Base-by-base conservation (phyloP, 2,329 filamentous ascomycete species). In the Penicillium olsonii region DNA sequence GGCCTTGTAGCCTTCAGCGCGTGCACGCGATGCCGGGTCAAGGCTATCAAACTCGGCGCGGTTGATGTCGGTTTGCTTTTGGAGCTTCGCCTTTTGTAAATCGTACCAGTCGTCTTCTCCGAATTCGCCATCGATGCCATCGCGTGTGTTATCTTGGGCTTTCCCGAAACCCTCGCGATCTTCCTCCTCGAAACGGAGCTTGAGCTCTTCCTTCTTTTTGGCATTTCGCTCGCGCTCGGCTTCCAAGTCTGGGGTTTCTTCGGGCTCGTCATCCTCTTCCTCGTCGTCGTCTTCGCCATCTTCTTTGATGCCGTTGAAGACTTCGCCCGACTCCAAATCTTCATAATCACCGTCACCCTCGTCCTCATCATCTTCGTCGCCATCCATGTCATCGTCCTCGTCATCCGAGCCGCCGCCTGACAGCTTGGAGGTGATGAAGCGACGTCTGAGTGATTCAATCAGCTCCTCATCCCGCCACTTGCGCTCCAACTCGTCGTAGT, bases 51-150 rank as follows among this genome's bases (percentile, higher is more conserved):
- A 96, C 67, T 97, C 95, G 50, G 90, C 84, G 65, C 91, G 90
- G 75, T 99, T 99, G 82, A 99, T 96, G 64, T 95, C 89, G 55
- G 94, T 82, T 70, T 99, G 94, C 74, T 96, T 96, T 73, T 96
- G 89, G 51, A 99, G 85, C 68, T 88, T 82, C 26, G 94, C 90
- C 75, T 99, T 99, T 68, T 99, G 94, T 22, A 88, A 84, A 66
- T 97, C 94, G 68, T 99, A 99, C 95, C 95, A 99, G 48, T 99
- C 90, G 67, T 99, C 94, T 71, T 99, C 94, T 44, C 92, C 94
- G 64, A 95, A 97, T 50, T 84, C 77, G 45, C 92, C 84, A 5
- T 84, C 78, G 3, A 80, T 80, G 27, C 81, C 86, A 24, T 82
- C 84, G 57, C 87, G 87, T 42, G 86, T 84, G 22, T 88, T 85